These are phyloP conservation scores for Didymella pinodella DNA, from an alignment of 2,329 filamentous ascomycete species.

Conservation along the genomic window DNA sequence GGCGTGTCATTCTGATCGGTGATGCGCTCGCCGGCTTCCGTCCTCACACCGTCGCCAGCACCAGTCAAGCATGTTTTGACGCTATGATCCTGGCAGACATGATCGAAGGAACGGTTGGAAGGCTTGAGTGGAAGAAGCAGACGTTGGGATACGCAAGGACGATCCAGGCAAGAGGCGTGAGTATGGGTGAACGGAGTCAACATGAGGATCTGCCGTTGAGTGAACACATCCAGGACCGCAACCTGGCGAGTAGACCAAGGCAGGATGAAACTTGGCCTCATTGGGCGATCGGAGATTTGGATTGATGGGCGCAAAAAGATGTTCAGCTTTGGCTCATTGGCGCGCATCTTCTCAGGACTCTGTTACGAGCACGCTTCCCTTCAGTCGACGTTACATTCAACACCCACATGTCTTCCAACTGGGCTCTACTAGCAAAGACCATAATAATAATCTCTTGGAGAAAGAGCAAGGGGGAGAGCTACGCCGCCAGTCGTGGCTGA, in stretches of 20 bases:
- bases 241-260: conserved; percentile 34
- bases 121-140: conserved; percentile 48
- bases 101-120: conserved; percentile 49
- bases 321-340: neutral
- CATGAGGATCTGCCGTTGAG: conserved; percentile 43
- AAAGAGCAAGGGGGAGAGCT: neutral
- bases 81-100: conserved; percentile 53
- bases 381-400: neutral
- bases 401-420: neutral
- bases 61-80: conserved; percentile 58
- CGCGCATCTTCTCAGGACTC: neutral
- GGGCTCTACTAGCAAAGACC: neutral
- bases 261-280: conserved; percentile 39
- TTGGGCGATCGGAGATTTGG: conserved; percentile 29
- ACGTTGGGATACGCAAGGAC: conserved; percentile 49
- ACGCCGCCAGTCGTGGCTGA: neutral
- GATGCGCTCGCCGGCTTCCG: conserved; percentile 58
- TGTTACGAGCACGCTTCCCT: neutral
- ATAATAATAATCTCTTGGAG: neutral
- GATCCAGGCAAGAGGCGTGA: conserved; percentile 51
- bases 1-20: conserved; percentile 56
- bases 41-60: conserved; percentile 58
- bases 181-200: conserved; percentile 54
- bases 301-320: conserved; percentile 1
- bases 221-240: conserved; percentile 37